Percentiles rank a stretch among this genome's conserved stretches.
Evolutionary conservation across 257 asterid species (phyloP).

Genomic region (Nicotiana knightiana): DNA sequence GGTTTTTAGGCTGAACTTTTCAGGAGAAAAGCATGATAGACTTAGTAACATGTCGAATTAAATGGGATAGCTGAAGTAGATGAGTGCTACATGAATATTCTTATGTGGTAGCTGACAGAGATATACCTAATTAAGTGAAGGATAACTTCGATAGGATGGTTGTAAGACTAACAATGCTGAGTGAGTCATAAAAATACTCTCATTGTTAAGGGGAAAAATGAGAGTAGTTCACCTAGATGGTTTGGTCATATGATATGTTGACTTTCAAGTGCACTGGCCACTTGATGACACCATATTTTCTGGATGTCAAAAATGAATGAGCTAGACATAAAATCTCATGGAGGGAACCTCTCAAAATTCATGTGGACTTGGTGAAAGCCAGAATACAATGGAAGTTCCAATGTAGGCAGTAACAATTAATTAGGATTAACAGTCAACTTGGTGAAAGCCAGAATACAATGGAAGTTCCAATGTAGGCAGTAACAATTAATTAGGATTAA

Average conservation of each 20-base stretch:
- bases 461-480: not conserved
- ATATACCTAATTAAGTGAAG: not conserved
- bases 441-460: not conserved
- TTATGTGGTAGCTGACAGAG: not conserved
- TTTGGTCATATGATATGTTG: not conserved
- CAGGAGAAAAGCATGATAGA: not conserved
- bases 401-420: not conserved
- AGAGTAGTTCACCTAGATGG: not conserved
- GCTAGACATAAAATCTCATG: not conserved
- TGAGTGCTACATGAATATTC: not conserved
- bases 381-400: not conserved
- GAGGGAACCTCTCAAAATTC: not conserved
- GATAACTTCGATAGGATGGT: not conserved
- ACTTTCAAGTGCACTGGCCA: not conserved
- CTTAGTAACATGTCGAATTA: not conserved
- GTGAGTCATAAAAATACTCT: not conserved
- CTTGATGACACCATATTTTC: not conserved
- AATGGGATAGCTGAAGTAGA: not conserved
- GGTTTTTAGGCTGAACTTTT: not conserved
- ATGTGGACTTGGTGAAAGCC: not conserved
- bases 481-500: not conserved
- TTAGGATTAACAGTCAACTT: not conserved
- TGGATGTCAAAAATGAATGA: not conserved
- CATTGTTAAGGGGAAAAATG: not conserved
- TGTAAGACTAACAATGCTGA: not conserved